These are phyloP conservation scores for Cryphonectria nitschkei DNA, from an alignment of 2,329 filamentous ascomycete species.

Conservation along the genomic window DNA sequence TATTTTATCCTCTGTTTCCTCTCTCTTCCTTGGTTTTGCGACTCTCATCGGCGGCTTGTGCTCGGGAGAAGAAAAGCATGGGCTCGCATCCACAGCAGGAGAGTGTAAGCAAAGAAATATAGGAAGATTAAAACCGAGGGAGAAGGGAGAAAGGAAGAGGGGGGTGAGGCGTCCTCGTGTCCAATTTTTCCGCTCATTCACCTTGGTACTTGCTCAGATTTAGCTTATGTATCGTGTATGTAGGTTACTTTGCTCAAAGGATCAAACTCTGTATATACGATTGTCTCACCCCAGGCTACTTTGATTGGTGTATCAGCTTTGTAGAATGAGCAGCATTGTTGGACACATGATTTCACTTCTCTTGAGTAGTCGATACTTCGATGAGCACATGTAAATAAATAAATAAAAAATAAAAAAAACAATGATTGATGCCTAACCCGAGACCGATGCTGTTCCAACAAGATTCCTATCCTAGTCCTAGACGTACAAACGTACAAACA, in stretches of 20 bases:
- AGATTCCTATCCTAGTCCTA: conserved; percentile 19
- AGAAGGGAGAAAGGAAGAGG: too few species aligned
- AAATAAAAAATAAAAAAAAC: neutral
- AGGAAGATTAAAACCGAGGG: too few species aligned
- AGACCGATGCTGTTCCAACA: conserved; percentile 22
- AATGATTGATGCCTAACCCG: conserved; percentile 23
- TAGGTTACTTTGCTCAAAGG: neutral
- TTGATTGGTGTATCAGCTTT: neutral
- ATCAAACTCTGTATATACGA: neutral
- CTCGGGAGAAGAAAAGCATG: too few species aligned
- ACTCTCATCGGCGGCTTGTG: neutral
- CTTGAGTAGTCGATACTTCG: neutral
- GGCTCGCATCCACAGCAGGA: too few species aligned
- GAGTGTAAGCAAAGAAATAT: too few species aligned
- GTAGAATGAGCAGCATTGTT: neutral
- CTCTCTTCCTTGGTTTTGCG: neutral
- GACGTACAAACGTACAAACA: conserved; percentile 25
- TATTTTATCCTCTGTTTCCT: neutral
- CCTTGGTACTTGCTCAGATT: too few species aligned
- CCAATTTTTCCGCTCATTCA: too few species aligned
- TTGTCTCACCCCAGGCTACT: neutral
- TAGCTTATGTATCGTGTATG: too few species aligned
- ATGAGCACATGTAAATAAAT: neutral
- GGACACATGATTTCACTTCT: neutral
- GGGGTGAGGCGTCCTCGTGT: too few species aligned